These are phyloP conservation scores for Zygosaccharomyces rouxii DNA, from an alignment of 805 yeast genomes.

Conservation along the genomic window DNA sequence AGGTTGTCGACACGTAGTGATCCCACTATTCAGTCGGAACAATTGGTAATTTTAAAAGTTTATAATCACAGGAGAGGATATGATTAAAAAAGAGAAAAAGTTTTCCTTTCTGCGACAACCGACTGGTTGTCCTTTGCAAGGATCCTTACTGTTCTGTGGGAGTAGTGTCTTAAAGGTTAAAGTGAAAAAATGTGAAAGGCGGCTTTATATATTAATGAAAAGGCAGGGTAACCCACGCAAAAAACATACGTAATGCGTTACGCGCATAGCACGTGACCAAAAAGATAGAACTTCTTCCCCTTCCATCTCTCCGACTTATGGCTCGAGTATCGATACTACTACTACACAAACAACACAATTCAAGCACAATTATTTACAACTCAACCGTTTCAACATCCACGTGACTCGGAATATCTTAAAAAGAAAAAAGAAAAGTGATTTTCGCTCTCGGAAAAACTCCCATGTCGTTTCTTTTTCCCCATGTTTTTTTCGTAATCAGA, in stretches of 20 bases:
- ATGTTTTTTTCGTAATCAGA: conserved; percentile 2
- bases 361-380: no score
- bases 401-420: not conserved
- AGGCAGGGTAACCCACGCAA: not conserved
- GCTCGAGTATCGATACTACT: no score
- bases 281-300: no score
- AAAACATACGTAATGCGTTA: not conserved
- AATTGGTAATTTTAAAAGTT: conserved; percentile 34
- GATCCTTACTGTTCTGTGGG: not conserved
- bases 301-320: no score
- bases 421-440: not conserved
- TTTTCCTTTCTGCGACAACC: conserved; percentile 17
- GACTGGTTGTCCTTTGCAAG: conserved; percentile 15
- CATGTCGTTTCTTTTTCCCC: conserved; percentile 6
- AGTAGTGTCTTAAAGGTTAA: not conserved
- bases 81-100: conserved; percentile 4
- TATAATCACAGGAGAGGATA: conserved; percentile 27
- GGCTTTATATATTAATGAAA: not conserved
- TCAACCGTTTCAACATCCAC: no score
- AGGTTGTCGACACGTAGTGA: conserved; percentile 40
- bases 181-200: not conserved
- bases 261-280: no score
- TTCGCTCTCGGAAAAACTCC: not conserved
- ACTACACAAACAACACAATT: no score
- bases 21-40: conserved; percentile 41